Conservation (phyloP, 805 yeast species). For the Kluyveromyces lactis region DNA sequence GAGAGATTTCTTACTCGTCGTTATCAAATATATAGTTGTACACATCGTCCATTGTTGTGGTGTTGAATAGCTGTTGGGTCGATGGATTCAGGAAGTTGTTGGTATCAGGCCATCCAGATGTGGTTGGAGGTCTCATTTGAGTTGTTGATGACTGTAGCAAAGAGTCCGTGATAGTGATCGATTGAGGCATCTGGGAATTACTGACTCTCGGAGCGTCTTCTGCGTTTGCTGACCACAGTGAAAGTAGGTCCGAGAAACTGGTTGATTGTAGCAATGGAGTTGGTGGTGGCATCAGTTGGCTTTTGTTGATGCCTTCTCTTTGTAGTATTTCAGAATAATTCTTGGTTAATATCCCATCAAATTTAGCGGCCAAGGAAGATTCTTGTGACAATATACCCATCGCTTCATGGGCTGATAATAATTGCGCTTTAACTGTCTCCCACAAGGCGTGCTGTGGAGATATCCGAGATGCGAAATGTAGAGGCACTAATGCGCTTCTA, state of each 20-base stretch:
- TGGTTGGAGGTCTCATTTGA: constrained; percentile 2
- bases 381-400: background rate
- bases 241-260: constrained; percentile 17
- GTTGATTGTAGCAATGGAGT: constrained; percentile 4
- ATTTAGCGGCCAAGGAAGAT: constrained; percentile 1
- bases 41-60: constrained; percentile 28
- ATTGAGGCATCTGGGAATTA: background rate
- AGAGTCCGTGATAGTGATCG: background rate
- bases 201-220: background rate
- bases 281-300: background rate
- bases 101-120: constrained; percentile 3
- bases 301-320: background rate
- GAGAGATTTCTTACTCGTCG: constrained; percentile 3
- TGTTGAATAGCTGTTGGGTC: constrained; percentile 18
- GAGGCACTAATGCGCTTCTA: constrained; percentile 53
- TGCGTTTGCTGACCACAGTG: constrained; percentile 2
- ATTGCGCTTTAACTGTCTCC: background rate
- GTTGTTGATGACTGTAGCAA: constrained; percentile 2
- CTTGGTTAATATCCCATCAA: background rate
- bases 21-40: constrained; percentile 24
- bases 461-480: background rate
- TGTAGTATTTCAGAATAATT: background rate
- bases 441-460: background rate
- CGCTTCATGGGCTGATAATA: background rate
- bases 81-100: constrained; percentile 5